Evolutionary conservation across 768 basidiomycete species (phyloP), one percentile per base, ranked within the genome.

Genomic region (Xanthoconium purpureum): DNA sequence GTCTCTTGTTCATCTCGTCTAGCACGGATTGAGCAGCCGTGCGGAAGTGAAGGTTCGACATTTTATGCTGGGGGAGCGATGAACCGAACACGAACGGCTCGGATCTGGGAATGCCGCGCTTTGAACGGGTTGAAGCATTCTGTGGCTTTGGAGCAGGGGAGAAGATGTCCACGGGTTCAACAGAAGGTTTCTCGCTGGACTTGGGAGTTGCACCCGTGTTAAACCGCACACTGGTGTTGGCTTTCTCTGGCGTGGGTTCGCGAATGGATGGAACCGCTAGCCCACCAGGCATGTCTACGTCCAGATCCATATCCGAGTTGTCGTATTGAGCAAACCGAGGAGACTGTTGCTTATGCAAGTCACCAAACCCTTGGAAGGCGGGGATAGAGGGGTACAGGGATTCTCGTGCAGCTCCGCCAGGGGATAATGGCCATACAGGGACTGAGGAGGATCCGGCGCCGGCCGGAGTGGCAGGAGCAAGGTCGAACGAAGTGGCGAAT

Each of bases 1-100:
- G 77, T 3, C 88, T 83, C 49, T 78, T 76, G 67, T 92, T 91
- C 87, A 94, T 90, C 71, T 94, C 91, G 48, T 85, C 87, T 32
- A 93, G 74, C 30, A 94, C 84, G 20, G 80, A 79, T n/a, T 82
- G 77, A 0, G 89, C 86, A 0, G 86, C 85, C 2, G 75, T 69
- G 50, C 77, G 79, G 72, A 93, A 92, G 49, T 86, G 80, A n/a
- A 74, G 71, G 60, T 88, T 84, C 33, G 85, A 83, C 43, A 81
- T 78, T 45, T 74, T 78, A 63, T 88, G 77, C 56, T 81, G 80
- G 8, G 87, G 83, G 4, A 82, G 77, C 0, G 89, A 86, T 0
- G 90, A 91, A 28, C 90, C 90, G 63, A 93, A 93, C 20, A 90
- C 66, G 73, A 92, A 93, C 0, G 85, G 83, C 24, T 79, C 69